Base-by-base conservation (phyloP, 768 basidiomycete genomes). In the Podaxis carcinomalis region DNA sequence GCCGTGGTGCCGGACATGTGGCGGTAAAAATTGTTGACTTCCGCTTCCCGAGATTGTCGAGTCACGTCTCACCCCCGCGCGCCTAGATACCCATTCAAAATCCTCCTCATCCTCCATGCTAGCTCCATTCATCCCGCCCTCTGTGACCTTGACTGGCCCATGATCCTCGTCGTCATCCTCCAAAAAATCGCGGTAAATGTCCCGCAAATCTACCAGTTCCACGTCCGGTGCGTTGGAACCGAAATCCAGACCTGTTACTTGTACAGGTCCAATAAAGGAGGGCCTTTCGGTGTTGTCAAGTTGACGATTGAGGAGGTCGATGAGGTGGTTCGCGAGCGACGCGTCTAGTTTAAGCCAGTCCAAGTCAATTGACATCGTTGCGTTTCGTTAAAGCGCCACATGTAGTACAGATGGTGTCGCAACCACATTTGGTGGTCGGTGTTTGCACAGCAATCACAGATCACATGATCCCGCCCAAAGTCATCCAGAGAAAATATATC, bases 161-260 rank as follows among this genome's bases (percentile, higher is more conserved):
- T 78, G 72, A 42, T 80, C 76, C 21, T 83, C 82, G 27, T 86
- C 85, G 66, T 92, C 89, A 65, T 90, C 90, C 62, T 95, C 92
- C 57, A 97, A 83, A 69, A 98, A 98, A 71, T 96, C 95, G 56
- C 87, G 88, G 75, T 95, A 93, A 60, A 98, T 93, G 78, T 98
- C 94, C 51, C 93, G 83, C 55, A 98, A 75, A 75, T 97, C 97
- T 57, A 92, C 87, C 56, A 98, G 82, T 71, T 97, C 93, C 23
- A 95, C 83, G 62, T 95, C 89, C 3, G 97, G 97, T 2, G 87
- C 70, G 19, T 78, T 77, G 0, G 88, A 84, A 35, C 97, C 97
- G 73, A 99, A 95, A 61, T 93, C 91, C 57, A 98, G 82, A 3
- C 88, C 86, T 1, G 87, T 88, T 58, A 98, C 86, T 62, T 88